These are phyloP conservation scores for Microascus cirrosus DNA, from an alignment of 2,329 filamentous ascomycete genomes.

Conservation along the genomic window DNA sequence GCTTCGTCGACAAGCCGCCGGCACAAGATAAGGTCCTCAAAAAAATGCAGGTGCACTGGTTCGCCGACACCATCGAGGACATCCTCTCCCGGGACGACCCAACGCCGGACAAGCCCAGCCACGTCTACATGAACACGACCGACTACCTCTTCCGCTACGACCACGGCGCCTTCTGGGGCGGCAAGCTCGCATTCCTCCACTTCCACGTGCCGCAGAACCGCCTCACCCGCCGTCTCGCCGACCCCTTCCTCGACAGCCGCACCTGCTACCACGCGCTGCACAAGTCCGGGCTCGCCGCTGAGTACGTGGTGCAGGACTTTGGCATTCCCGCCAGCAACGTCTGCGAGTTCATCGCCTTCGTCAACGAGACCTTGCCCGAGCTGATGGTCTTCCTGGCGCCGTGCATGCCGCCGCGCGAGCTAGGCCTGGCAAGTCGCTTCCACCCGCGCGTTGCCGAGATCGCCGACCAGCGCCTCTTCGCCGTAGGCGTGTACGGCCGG, in stretches of 20 bases:
- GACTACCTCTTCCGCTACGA: constrained; percentile 65
- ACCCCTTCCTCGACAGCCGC: constrained; percentile 51
- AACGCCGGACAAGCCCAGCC: constrained; percentile 6
- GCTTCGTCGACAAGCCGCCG: constrained; percentile 25
- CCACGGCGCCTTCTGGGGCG: constrained; percentile 59
- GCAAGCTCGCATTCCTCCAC: constrained; percentile 49
- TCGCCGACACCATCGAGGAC: constrained; percentile 14
- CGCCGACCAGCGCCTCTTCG: constrained; percentile 28
- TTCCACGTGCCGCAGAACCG: constrained; percentile 55
- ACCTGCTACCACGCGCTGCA: constrained; percentile 57
- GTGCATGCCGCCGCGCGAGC: constrained; percentile 21
- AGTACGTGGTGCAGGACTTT: constrained; percentile 56
- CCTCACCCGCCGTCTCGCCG: constrained; percentile 46
- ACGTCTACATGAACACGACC: constrained; percentile 45
- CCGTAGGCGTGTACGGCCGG: constrained; percentile 53
- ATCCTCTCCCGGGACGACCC: constrained; percentile 7
- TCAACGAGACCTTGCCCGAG: constrained; percentile 24
- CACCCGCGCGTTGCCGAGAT: constrained; percentile 18
- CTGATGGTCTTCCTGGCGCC: constrained; percentile 17
- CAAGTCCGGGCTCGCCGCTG: constrained; percentile 45
- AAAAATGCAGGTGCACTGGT: constrained; percentile 20
- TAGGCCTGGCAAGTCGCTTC: constrained; percentile 34
- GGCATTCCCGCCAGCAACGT: constrained; percentile 32
- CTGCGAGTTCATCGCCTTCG: constrained; percentile 31
- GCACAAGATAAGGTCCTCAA: constrained; percentile 31